Conservation (phyloP, 1,284 basidiomycete species). For the Gomphus sp. region DNA sequence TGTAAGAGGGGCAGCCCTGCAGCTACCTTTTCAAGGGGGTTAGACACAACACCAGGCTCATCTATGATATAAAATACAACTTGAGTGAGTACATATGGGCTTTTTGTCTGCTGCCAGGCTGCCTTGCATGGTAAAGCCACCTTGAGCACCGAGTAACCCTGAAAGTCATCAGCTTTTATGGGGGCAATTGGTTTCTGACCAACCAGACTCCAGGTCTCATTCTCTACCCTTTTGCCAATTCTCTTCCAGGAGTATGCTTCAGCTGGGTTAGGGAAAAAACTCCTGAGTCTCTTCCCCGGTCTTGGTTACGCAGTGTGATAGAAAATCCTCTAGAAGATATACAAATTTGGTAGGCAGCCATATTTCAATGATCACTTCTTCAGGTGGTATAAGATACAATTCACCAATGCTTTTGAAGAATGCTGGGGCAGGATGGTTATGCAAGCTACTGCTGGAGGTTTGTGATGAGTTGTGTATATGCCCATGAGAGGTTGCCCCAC, state of each 20-base stretch:
- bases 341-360: slow-evolving; percentile 99
- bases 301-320: slow-evolving; percentile 97
- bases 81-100: too few relatives aligned
- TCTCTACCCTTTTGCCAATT: slow-evolving; percentile 57
- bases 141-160: too few relatives aligned
- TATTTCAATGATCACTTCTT: slow-evolving; percentile 93
- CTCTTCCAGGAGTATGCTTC: slow-evolving; percentile 83
- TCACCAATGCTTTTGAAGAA: slow-evolving; percentile 87
- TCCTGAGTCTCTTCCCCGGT: too few relatives aligned
- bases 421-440: slow-evolving; percentile 94
- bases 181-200: neutral
- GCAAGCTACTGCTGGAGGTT: slow-evolving; percentile 76
- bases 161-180: too few relatives aligned
- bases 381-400: slow-evolving; percentile 65
- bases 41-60: too few relatives aligned
- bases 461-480: neutral
- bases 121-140: too few relatives aligned
- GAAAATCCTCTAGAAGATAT: slow-evolving; percentile 89
- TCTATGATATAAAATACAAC: too few relatives aligned
- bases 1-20: too few relatives aligned
- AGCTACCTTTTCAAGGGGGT: too few relatives aligned
- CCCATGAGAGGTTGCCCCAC: neutral
- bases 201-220: slow-evolving; percentile 43
- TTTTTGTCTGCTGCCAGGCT: too few relatives aligned
- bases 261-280: slow-evolving; percentile 61